phyloP scores from a whole-genome alignment of 2,329 filamentous ascomycete genomes.

The Fusarium paranaense region DNA sequence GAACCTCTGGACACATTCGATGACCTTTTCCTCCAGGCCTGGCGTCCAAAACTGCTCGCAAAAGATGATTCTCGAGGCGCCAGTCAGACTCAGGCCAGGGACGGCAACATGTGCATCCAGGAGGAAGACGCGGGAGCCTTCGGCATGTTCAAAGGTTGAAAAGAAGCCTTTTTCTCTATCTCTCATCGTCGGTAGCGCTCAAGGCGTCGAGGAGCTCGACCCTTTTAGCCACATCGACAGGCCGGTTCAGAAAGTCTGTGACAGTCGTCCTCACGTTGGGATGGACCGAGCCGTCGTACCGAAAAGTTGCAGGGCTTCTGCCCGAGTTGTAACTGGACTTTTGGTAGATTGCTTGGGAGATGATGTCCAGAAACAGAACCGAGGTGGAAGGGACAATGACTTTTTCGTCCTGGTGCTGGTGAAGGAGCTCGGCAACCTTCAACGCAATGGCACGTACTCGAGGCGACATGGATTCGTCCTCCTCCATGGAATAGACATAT shows the following conservation, averaged over 20 bases:
- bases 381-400: not conserved
- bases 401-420: not conserved
- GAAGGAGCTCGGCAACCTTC: not conserved
- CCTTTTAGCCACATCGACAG: not conserved
- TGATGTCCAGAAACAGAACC: not conserved
- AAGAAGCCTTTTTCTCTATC: not conserved
- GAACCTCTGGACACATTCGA: not conserved
- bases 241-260: not conserved
- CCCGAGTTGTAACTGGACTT: rapidly evolving
- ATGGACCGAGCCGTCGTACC: not conserved
- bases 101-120: not conserved
- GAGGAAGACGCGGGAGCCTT: not conserved
- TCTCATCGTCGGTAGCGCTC: not conserved
- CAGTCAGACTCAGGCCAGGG: not conserved
- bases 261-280: rapidly evolving
- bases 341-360: no score
- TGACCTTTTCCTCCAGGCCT: not conserved
- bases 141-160: not conserved
- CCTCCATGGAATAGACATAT: not conserved
- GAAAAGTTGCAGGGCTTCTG: not conserved
- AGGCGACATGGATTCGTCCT: not conserved
- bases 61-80: not conserved
- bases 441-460: not conserved
- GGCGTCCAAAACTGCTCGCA: not conserved
- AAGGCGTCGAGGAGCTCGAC: not conserved